Percentiles rank a stretch among this genome's conserved stretches.
Conservation (phyloP, 1,284 basidiomycete genomes). For the Tilletia horrida region DNA sequence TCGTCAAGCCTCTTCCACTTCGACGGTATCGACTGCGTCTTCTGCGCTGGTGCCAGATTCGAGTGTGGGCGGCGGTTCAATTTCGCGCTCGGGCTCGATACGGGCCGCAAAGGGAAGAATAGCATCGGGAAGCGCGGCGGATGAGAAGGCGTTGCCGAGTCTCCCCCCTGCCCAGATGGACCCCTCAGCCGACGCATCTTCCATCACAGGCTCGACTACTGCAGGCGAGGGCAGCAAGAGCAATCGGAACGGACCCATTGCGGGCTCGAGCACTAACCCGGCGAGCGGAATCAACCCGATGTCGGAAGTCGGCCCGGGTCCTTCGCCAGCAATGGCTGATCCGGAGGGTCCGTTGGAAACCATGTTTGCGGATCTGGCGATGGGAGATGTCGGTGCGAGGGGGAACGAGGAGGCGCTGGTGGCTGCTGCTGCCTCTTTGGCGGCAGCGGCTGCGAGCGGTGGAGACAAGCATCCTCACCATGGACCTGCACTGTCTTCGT, state of each 20-base stretch:
- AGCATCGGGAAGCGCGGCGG: slow-evolving; percentile 18
- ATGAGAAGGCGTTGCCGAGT: slow-evolving; percentile 11
- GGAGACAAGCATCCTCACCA: neutral
- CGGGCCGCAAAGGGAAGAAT: neutral
- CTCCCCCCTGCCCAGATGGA: neutral
- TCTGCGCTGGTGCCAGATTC: too few relatives aligned
- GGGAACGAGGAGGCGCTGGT: slow-evolving; percentile 15
- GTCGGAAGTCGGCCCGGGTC: neutral
- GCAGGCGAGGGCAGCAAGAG: neutral
- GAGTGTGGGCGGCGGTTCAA: neutral
- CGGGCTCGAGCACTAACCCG: slow-evolving; percentile 1
- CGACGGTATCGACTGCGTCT: too few relatives aligned
- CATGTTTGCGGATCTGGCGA: slow-evolving; percentile 13
- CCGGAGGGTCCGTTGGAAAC: slow-evolving; percentile 6
- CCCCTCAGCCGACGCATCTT: neutral
- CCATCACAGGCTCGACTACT: neutral
- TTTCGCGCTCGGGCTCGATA: neutral
- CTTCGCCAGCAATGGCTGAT: neutral
- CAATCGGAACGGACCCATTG: neutral
- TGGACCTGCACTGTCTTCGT: neutral
- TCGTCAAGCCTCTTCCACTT: neutral
- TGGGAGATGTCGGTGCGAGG: slow-evolving; percentile 4
- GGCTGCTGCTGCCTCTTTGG: slow-evolving; percentile 9
- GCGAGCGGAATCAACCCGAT: slow-evolving; percentile 10
- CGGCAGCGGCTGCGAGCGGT: neutral